Percentiles rank a stretch among this genome's conserved stretches.
phyloP scores from a whole-genome alignment of 495 filamentous ascomycete species.

The Penicillium roqueforti region DNA sequence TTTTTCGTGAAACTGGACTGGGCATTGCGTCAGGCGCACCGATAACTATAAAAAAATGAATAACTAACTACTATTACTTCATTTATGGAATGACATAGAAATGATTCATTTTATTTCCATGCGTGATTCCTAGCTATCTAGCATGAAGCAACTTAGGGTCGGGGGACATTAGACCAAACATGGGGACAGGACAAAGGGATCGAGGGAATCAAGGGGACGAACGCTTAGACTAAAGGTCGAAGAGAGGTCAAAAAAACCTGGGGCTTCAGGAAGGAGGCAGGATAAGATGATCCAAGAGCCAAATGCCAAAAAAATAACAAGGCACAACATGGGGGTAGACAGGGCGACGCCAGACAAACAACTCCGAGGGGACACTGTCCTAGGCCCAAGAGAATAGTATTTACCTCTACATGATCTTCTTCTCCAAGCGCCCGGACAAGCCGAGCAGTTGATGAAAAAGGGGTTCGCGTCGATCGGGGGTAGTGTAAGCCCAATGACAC shows the following conservation, averaged over 20 bases:
- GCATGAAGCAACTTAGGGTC: too few species aligned
- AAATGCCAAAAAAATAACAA: too few species aligned
- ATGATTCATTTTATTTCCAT: background rate
- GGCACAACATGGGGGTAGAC: background rate
- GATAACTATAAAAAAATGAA: background rate
- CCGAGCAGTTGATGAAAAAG: slow-evolving; percentile 59
- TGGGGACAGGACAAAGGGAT: background rate
- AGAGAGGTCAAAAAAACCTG: too few species aligned
- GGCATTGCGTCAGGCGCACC: slow-evolving; percentile 8
- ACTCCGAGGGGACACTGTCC: too few species aligned
- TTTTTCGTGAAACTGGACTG: background rate
- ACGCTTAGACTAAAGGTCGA: background rate
- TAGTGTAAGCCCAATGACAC: slow-evolving; percentile 92
- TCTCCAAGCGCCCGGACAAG: slow-evolving; percentile 58
- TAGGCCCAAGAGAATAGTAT: background rate
- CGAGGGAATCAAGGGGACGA: too few species aligned
- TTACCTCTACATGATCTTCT: slow-evolving; percentile 35
- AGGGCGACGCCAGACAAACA: background rate
- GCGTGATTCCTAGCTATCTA: background rate
- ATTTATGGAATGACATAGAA: background rate
- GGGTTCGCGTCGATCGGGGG: slow-evolving; percentile 75
- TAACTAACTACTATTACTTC: too few species aligned
- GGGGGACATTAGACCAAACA: background rate
- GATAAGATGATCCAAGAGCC: too few species aligned
- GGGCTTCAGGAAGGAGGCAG: too few species aligned